Base-by-base conservation (phyloP, 1,284 basidiomycete species). In the Grifola frondosa region DNA sequence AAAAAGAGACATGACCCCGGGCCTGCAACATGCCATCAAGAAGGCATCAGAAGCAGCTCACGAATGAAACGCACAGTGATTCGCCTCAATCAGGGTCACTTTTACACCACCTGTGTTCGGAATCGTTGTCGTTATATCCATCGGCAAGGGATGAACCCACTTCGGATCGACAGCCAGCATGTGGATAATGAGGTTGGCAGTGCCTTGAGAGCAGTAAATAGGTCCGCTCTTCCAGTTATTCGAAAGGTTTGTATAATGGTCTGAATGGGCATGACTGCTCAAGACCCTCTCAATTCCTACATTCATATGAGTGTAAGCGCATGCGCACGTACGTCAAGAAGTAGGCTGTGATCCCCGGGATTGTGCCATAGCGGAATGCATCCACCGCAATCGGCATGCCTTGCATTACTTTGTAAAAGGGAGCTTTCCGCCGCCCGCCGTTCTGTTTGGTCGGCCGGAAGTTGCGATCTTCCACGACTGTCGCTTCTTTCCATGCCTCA, bases 361-460 rank as follows among this genome's bases (percentile, higher is more conserved):
- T 92, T n/a, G 75, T 72, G 3, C 94, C 94, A 62, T 96, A 98
- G 35, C 88, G 80, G 64, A 98, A 98, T 1, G 93, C 94, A 59
- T 98, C 96, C 1, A 97, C 94, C 6, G 93, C 88, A 33, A 98
- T 90, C 1, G 95, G 93, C 94, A 98, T 97, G 3, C 97, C 96
- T 52, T 92, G 89, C 51, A 99, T 68, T n/a, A 94, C 80, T 69
- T 97, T 97, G 68, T 95, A 97, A 62, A 97, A 97, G 0, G 94
- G 94, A 1, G 92, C 91, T 44, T 82, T 84, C 39, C 89, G 70
- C 29, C 85, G 74, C 21, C 75, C 77, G n/a, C 74, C 75, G 35
- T 75, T 75, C 11, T 63, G 64, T 49, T 76, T 78, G 10, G 65
- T 72, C 3, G 71, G 62, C 16, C 69, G 69, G 52, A 72, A 72